These are phyloP conservation scores for Sapria himalayana DNA, from an alignment of 345 rosid species.

Conservation along the genomic window DNA sequence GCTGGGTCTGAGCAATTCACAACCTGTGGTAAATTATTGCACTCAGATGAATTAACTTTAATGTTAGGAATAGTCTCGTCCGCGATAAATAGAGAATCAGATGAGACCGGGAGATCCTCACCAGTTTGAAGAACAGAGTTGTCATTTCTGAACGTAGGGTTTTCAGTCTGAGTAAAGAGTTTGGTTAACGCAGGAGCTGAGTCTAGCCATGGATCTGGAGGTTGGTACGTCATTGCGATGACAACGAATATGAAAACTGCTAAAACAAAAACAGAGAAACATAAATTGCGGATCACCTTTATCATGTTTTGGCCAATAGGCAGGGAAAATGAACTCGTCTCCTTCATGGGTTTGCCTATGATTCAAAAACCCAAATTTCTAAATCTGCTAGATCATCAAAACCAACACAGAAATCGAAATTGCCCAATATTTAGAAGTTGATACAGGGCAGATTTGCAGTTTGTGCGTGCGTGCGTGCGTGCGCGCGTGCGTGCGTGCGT, in stretches of 20 bases:
- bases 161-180: conserved; percentile 44
- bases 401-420: no score
- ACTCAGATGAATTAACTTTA: conserved; percentile 12
- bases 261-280: conserved; percentile 88
- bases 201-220: conserved; percentile 94
- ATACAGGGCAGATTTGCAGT: no score
- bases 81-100: conserved; percentile 8
- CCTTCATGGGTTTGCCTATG: conserved; percentile 48
- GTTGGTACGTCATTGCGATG: conserved; percentile 80
- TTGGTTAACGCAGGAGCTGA: conserved; percentile 68
- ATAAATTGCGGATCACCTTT: conserved; percentile 62
- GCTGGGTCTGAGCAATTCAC: conserved; percentile 81
- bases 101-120: conserved; percentile 32
- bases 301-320: conserved; percentile 66
- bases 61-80: background rate
- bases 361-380: no score
- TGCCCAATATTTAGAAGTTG: no score
- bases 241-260: conserved; percentile 58
- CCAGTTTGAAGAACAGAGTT: conserved; percentile 54
- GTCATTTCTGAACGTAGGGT: conserved; percentile 70
- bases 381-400: no score
- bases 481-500: no score
- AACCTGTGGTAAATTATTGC: conserved; percentile 12
- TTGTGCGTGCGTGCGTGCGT: no score
- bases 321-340: conserved; percentile 34